Percentiles rank a stretch among this genome's conserved stretches.
Evolutionary conservation across 371 early-diverging fungal species (phyloP).

Genomic region (Mortierella sp.): DNA sequence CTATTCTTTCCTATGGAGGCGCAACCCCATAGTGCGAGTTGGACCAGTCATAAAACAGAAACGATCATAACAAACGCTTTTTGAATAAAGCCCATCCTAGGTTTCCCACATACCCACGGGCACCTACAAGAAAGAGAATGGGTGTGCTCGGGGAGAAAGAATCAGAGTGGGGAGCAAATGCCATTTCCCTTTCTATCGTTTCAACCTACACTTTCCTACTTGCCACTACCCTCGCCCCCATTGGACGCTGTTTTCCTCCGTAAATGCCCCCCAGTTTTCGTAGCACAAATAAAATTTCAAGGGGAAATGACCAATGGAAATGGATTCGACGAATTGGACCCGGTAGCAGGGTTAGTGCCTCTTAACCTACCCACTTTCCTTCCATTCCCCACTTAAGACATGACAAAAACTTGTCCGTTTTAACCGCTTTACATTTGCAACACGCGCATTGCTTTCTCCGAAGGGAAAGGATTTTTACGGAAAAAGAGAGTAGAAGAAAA

Average conservation of each 20-base stretch:
- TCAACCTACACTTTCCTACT: neutral
- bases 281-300: neutral
- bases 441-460: neutral
- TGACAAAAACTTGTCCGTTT: neutral
- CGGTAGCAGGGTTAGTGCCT: neutral
- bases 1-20: neutral
- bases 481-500: neutral
- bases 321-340: neutral
- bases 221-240: neutral
- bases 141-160: conserved; percentile 1
- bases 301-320: neutral
- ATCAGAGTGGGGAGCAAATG: conserved; percentile 4
- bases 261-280: neutral
- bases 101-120: conserved; percentile 10
- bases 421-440: neutral
- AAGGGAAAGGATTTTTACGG: neutral
- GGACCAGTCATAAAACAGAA: no score
- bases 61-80: neutral
- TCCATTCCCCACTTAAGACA: neutral
- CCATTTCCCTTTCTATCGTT: conserved; percentile 2
- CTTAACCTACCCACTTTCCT: neutral
- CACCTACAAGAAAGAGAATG: neutral
- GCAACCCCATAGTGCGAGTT: no score
- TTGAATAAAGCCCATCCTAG: neutral
- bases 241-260: conserved; percentile 1